Percentiles rank a stretch among this genome's conserved stretches.
phyloP scores from a whole-genome alignment of 2,329 filamentous ascomycete species.

The Fusarium algeriense region DNA sequence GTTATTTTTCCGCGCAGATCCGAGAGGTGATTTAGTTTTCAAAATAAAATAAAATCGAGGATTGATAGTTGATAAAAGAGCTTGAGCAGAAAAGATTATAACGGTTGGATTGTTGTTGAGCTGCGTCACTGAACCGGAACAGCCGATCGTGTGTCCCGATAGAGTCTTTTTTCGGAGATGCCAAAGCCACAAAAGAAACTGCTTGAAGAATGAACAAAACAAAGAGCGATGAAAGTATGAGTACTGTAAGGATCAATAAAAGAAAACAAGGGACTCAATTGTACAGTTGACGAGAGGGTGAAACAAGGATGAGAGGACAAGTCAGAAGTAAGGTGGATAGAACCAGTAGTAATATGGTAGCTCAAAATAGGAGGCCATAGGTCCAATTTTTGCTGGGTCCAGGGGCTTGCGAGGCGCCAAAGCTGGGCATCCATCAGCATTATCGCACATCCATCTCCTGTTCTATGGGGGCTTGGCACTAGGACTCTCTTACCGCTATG shows the following conservation, averaged over 20 bases:
- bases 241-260: slow-evolving; percentile 7
- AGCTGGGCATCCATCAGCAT: slow-evolving; percentile 24
- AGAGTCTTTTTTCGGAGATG: background rate
- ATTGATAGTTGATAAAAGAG: background rate
- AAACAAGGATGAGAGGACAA: slow-evolving; percentile 48
- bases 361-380: slow-evolving; percentile 38
- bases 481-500: slow-evolving; percentile 1
- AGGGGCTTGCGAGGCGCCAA: slow-evolving; percentile 43
- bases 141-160: slow-evolving; percentile 17
- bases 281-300: slow-evolving; percentile 30
- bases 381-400: slow-evolving; percentile 39
- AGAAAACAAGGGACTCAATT: slow-evolving; percentile 26
- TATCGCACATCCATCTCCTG: slow-evolving; percentile 7
- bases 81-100: slow-evolving; percentile 7
- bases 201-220: background rate
- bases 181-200: background rate
- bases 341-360: slow-evolving; percentile 32
- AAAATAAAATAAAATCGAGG: slow-evolving; percentile 11
- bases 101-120: slow-evolving; percentile 14
- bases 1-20: slow-evolving; percentile 12
- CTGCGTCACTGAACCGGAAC: slow-evolving; percentile 38
- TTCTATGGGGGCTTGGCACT: slow-evolving; percentile 18
- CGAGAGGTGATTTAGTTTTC: slow-evolving; percentile 1
- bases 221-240: slow-evolving; percentile 18
- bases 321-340: slow-evolving; percentile 34